Evolutionary conservation across 2,329 filamentous ascomycete species (phyloP), one percentile per base, ranked within the genome.

Genomic region (Pseudogymnoascus sp.): DNA sequence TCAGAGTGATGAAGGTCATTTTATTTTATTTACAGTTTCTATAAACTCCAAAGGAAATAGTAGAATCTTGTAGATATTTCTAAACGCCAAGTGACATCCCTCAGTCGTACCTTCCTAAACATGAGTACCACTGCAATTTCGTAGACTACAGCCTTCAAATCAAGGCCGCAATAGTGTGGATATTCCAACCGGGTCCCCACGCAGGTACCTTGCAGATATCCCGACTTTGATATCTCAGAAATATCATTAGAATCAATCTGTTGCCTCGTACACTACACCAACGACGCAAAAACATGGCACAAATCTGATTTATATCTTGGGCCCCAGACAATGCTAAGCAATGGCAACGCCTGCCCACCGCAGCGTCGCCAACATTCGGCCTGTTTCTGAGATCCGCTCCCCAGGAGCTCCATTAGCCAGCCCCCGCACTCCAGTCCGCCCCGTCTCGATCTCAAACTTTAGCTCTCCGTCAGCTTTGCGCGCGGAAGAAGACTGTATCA

Each of bases 401-500:
- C 60, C 62, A 23, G 63, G 66, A 21, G 58, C 76, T 38, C 75
- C 77, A 9, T 60, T 14, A 9, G 74, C 78, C 41, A 80, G 79
- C 63, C 87, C 88, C 59, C 84, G 85, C 67, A 90, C 88, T 7
- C 87, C 83, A 28, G 65, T 73, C 38, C 78, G 75, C 66, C 66
- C 85, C 62, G 75, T 84, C 69, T 72, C 86, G 33, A 60, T 41
- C 35, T 77, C 84, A 59, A 74, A 79, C 33, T 84, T 86, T 71
- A 80, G 85, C 67, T 83, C 83, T 52, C 79, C 85, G 67, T 83
- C 85, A 64, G 75, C 85, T 70, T 74, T 89, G 68, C 80, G 87
- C 70, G 78, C 88, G 70, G 92, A 96, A 69, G 95, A 99, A 71
- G 95, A 97, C 68, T 80, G 88, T 5, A 76, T 96, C 4, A 83